These are phyloP conservation scores for Crassisporium funariophilum DNA, from an alignment of 768 basidiomycete genomes.

Conservation along the genomic window DNA sequence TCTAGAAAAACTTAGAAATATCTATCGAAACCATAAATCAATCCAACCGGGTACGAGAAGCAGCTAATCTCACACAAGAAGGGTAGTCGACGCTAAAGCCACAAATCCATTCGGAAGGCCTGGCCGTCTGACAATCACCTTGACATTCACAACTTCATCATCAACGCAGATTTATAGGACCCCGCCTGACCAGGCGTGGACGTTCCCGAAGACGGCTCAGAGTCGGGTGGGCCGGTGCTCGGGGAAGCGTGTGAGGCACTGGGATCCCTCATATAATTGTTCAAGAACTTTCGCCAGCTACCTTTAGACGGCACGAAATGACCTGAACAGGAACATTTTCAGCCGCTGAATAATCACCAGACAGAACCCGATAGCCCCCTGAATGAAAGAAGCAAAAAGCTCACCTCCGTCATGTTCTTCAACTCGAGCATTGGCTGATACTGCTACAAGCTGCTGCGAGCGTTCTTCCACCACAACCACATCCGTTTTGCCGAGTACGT, in stretches of 20 bases:
- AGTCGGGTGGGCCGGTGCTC: conserved; percentile 11
- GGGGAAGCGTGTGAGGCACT: conserved; percentile 49
- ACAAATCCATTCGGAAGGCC: conserved; percentile 1
- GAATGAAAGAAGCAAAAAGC: conserved; percentile 21
- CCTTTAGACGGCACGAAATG: conserved; percentile 84
- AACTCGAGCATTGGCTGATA: conserved; percentile 60
- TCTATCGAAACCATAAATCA: too few relatives aligned
- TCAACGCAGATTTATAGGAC: conserved; percentile 18
- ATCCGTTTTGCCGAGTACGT: conserved; percentile 77
- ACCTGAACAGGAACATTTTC: conserved; percentile 41
- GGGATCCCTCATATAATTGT: conserved; percentile 63
- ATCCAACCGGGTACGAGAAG: background rate
- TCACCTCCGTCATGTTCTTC: conserved; percentile 81
- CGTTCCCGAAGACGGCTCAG: conserved; percentile 42
- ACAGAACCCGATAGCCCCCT: background rate
- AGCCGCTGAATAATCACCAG: background rate
- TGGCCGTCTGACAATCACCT: background rate
- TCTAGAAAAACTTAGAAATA: too few relatives aligned
- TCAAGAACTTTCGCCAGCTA: conserved; percentile 75
- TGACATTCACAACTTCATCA: conserved; percentile 28
- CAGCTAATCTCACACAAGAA: background rate
- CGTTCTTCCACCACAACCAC: conserved; percentile 74
- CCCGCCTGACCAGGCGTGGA: conserved; percentile 40
- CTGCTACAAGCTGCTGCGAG: conserved; percentile 54
- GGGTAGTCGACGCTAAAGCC: background rate